Evolutionary conservation across 345 rosid genomes (phyloP), one percentile per base, ranked within the genome.

Genomic region (Arabidopsis thaliana): DNA sequence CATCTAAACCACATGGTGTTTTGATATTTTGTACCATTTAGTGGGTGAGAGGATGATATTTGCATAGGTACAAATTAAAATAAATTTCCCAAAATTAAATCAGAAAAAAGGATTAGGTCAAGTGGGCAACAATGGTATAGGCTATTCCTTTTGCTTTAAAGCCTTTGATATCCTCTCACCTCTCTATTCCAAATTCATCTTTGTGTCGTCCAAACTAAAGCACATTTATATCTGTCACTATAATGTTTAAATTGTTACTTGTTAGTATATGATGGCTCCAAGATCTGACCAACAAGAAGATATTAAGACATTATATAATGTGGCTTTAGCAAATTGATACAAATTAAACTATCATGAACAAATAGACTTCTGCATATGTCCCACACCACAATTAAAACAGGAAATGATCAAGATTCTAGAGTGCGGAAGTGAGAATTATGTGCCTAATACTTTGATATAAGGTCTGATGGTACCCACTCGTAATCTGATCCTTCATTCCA

Each of bases 1-100:
- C 40, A 62, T 46, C 67, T 77, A 55, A 77, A 55, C 65, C 71
- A 70, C 75, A 60, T 62, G 36, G 51, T 32, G 59, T 37, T 77
- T 69, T 60, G 57, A 60, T 76, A 68, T 46, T 62, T 69, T 70
- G 65, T 55, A 55, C 59, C 50, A 53, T 53, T 62, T 69, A 69
- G 80, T 76, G 75, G 80, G 25, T 70, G 65, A 16, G 65, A 62
- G 6, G 14, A 53, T 56, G 65, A 60, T 59, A 42, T 45, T 62
- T 76, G 25, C 71, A 16, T 59, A 23, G 50, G 34, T 37, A 53
- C 65, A 51, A 28, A n/a, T n/a, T n/a, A n/a, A 2, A 28, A 2
- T 28, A 28, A 28, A 28, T 28, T 28, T 28, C 32, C 32, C 32
- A 28, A 28, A 36, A 61, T 34, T 25, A 45, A 41, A 57, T 42